These are phyloP conservation scores for Grosmannia clavigera DNA, from an alignment of 2,329 filamentous ascomycete species.

Conservation along the genomic window DNA sequence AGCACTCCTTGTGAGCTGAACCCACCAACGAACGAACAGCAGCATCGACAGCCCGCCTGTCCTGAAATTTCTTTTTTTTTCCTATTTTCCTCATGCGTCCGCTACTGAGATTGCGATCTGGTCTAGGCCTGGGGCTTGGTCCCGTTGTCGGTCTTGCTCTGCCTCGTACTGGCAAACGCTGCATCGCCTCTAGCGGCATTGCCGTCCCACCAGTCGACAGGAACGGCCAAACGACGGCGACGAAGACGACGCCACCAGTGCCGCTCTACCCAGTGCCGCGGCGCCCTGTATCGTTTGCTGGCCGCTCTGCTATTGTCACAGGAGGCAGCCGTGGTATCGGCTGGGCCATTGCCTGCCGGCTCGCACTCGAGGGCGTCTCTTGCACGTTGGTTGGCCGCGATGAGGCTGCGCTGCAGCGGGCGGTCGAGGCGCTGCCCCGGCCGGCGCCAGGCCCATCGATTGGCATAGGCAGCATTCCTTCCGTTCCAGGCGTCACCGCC, in stretches of 20 bases:
- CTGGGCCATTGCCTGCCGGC: conserved; percentile 51
- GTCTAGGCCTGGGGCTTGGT: neutral
- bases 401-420: conserved; percentile 27
- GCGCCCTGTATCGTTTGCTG: neutral
- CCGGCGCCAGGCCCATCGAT: conserved; percentile 12
- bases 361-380: conserved; percentile 47
- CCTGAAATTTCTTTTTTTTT: too few species aligned
- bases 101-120: neutral
- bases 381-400: conserved; percentile 51
- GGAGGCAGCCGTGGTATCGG: conserved; percentile 63
- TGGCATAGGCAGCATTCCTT: neutral
- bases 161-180: neutral
- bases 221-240: neutral
- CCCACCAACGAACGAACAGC: too few species aligned
- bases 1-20: neutral
- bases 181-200: neutral
- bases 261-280: neutral
- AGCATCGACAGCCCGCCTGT: neutral
- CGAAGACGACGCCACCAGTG: neutral
- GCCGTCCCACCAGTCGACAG: neutral
- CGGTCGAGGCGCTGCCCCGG: conserved; percentile 19
- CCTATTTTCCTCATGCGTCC: neutral
- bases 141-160: neutral
- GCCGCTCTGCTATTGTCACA: conserved; percentile 41
- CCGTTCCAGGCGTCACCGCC: neutral